phyloP scores from a whole-genome alignment of 768 basidiomycete genomes.

The Fibroporia radiculosa region DNA sequence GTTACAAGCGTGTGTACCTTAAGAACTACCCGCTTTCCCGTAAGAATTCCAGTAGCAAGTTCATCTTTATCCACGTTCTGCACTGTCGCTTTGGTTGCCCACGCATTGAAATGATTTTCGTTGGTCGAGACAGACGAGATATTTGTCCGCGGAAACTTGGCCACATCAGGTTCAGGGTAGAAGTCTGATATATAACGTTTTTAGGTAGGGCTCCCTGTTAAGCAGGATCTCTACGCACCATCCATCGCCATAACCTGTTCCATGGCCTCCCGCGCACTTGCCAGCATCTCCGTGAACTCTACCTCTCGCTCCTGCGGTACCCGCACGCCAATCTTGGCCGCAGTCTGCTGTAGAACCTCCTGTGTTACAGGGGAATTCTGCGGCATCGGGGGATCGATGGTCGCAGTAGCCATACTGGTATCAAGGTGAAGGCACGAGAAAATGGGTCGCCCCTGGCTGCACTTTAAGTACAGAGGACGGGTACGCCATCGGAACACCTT shows the following conservation, averaged over 20 bases:
- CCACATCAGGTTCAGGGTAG: slow-evolving; percentile 10
- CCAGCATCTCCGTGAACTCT: slow-evolving; percentile 13
- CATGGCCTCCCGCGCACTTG: slow-evolving; percentile 12
- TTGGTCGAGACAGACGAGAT: slow-evolving; percentile 15
- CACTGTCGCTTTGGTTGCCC: slow-evolving; percentile 30
- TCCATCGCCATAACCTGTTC: slow-evolving; percentile 13
- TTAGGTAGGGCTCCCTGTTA: neutral
- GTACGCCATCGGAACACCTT: too few relatives aligned
- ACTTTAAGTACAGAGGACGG: neutral
- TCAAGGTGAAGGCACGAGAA: neutral
- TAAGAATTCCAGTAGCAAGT: slow-evolving; percentile 20
- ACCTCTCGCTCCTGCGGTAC: slow-evolving; percentile 11
- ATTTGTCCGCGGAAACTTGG: slow-evolving; percentile 19
- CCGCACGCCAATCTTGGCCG: slow-evolving; percentile 11
- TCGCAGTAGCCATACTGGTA: neutral
- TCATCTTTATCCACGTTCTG: slow-evolving; percentile 17
- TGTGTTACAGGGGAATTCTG: slow-evolving; percentile 4
- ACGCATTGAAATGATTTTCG: slow-evolving; percentile 26
- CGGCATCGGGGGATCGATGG: neutral
- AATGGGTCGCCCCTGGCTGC: neutral
- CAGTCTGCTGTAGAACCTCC: slow-evolving; percentile 11
- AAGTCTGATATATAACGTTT: slow-evolving; percentile 14
- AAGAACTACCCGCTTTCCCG: slow-evolving; percentile 31
- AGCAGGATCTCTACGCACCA: slow-evolving; percentile 3
- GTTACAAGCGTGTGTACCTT: slow-evolving; percentile 22